Evolutionary conservation across 2,329 filamentous ascomycete genomes (phyloP).

Genomic region (Trichoderma simmonsii): DNA sequence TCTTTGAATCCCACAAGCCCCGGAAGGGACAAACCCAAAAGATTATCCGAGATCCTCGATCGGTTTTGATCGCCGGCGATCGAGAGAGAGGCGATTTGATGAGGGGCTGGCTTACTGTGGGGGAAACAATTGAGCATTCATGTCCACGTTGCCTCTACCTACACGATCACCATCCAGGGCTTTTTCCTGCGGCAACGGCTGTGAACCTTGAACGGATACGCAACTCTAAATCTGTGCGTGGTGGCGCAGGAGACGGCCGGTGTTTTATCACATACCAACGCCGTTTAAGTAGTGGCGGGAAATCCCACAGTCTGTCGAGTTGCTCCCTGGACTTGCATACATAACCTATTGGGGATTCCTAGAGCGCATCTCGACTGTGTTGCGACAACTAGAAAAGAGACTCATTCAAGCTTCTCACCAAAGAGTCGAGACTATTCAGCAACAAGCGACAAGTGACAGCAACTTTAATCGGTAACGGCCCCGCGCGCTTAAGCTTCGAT

Average conservation of each 20-base stretch:
- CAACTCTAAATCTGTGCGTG: background rate
- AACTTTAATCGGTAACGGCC: background rate
- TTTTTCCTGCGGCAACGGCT: background rate
- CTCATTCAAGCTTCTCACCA: background rate
- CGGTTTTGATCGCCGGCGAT: background rate
- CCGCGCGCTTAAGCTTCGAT: background rate
- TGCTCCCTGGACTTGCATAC: background rate
- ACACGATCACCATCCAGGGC: background rate
- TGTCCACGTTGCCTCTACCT: background rate
- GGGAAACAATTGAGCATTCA: background rate
- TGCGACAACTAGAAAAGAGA: background rate
- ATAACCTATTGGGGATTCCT: background rate
- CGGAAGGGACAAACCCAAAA: background rate
- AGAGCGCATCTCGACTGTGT: background rate
- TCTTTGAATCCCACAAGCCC: background rate
- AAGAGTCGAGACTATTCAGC: background rate
- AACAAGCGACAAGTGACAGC: background rate
- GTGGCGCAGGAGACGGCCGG: background rate
- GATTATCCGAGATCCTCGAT: conserved; percentile 5
- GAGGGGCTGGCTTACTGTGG: background rate
- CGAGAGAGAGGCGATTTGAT: conserved; percentile 1
- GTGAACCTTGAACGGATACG: background rate
- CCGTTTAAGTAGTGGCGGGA: background rate
- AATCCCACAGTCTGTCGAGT: background rate
- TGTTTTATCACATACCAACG: background rate